Conservation (phyloP, 805 yeast species). For the Martiniozyma abietophila region DNA sequence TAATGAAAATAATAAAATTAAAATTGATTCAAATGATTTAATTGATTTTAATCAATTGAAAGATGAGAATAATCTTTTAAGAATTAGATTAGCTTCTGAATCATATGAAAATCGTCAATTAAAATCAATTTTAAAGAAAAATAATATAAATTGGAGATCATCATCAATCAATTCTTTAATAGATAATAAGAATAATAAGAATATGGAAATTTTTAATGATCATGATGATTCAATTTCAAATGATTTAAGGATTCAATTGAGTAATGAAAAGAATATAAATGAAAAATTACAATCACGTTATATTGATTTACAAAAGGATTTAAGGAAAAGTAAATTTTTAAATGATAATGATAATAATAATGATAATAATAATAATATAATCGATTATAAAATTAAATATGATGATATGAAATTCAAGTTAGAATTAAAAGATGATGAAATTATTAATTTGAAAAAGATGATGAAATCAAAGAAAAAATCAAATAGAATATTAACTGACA, state of each 20-base stretch:
- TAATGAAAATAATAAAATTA: slow-evolving; percentile 13
- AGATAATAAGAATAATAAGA: neutral
- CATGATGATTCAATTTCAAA: slow-evolving; percentile 1
- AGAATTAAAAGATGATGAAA: slow-evolving; percentile 30
- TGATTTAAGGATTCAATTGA: slow-evolving; percentile 13
- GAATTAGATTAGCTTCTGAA: slow-evolving; percentile 57
- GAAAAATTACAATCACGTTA: slow-evolving; percentile 25
- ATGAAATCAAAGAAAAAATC: too few species aligned
- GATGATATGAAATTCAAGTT: slow-evolving; percentile 38
- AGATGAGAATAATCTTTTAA: slow-evolving; percentile 51
- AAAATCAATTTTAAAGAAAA: slow-evolving; percentile 30
- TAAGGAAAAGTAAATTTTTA: slow-evolving; percentile 26
- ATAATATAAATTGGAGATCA: slow-evolving; percentile 6
- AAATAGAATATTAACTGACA: too few species aligned
- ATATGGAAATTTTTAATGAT: slow-evolving; percentile 8
- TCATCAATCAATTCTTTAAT: slow-evolving; percentile 3
- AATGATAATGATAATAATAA: too few species aligned
- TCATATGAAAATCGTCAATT: slow-evolving; percentile 47
- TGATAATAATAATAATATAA: slow-evolving; percentile 5
- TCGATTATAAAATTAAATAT: slow-evolving; percentile 35
- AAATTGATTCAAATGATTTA: slow-evolving; percentile 2
- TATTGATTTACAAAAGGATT: slow-evolving; percentile 27
- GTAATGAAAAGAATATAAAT: slow-evolving; percentile 23
- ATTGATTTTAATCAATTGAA: slow-evolving; percentile 24
- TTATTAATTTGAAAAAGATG: slow-evolving; percentile 19